Base-by-base conservation (phyloP, 2,329 filamentous ascomycete genomes). In the Aspergillus sp. region DNA sequence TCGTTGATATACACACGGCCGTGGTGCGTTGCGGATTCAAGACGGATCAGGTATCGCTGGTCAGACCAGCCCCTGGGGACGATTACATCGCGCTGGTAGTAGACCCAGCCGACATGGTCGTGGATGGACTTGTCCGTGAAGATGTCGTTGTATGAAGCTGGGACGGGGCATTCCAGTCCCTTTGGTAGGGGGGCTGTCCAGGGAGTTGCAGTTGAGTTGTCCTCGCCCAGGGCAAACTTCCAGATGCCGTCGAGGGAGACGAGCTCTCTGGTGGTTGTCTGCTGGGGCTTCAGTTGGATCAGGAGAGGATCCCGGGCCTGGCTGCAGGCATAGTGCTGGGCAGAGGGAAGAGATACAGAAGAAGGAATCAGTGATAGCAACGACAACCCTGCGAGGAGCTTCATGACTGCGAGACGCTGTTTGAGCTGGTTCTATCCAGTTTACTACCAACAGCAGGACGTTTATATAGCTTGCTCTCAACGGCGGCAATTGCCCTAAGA, bases 41-140 rank as follows among this genome's bases (percentile, higher is more conserved):
- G 61, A 21, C 68, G 68, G 2, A 70, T 50, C 8, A 67, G 56
- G 37, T 64, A 68, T 17, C 50, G 62, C 15, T 63, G 46, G 2
- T 53, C 51, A 0, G 55, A 54, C 61, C 63, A 70, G 17, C 56
- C 43, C 14, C 55, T 47, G 4, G 70, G 69, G 1, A 72, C 59
- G 1, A 58, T 65, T 2, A 66, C 67, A 1, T 66, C 47, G 3
- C 66, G 59, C 51, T 72, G 70, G 50, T 72, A 72, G 55, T 68
- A 70, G 1, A 68, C 67, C 70, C 70, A 72, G 17, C 70, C 70
- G 4, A 72, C 64, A 17, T 71, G 69, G 37, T 70, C 57, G 17
- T 58, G 66, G n/a, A 72, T 62, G 4, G 52, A 15, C 3, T 41
- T 40, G 27, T 60, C 43, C 4, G 57, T 31, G 31, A 63, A 63